These are phyloP conservation scores for Limtongia smithiae DNA, from an alignment of 805 yeast genomes.

Conservation along the genomic window DNA sequence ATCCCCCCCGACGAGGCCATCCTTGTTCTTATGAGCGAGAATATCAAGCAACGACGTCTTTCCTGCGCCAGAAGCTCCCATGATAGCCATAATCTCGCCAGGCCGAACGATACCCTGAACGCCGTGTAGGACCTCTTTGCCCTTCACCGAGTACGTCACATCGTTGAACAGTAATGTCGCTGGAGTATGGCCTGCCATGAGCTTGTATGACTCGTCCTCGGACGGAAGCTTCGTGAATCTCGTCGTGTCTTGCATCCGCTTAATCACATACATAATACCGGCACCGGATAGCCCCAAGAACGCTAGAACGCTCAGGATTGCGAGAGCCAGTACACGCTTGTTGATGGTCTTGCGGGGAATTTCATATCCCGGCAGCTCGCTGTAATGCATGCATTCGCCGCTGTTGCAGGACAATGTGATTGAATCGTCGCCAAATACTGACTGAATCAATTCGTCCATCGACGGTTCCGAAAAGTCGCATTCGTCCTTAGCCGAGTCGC, in stretches of 20 bases:
- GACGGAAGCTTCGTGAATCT: slow-evolving; percentile 32
- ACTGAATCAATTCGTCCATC: slow-evolving; percentile 85
- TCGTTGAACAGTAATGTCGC: slow-evolving; percentile 73
- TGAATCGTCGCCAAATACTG: slow-evolving; percentile 92
- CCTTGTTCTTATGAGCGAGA: slow-evolving; percentile 80
- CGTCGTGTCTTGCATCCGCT: slow-evolving; percentile 13
- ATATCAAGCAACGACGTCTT: slow-evolving; percentile 91
- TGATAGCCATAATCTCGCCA: slow-evolving; percentile 86
- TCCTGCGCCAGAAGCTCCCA: slow-evolving; percentile 99
- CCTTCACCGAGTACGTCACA: slow-evolving; percentile 59
- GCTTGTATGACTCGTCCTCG: slow-evolving; percentile 45
- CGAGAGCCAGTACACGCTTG: slow-evolving; percentile 13
- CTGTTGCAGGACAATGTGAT: slow-evolving; percentile 77
- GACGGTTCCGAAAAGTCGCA: slow-evolving; percentile 92
- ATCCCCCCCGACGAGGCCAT: slow-evolving; percentile 64
- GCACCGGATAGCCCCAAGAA: slow-evolving; percentile 31
- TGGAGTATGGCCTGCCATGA: slow-evolving; percentile 57
- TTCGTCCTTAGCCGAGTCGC: slow-evolving; percentile 57
- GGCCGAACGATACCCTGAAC: slow-evolving; percentile 78
- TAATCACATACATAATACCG: slow-evolving; percentile 12
- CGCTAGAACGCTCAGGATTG: slow-evolving; percentile 11
- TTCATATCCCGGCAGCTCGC: slow-evolving; percentile 88
- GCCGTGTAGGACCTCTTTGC: slow-evolving; percentile 51
- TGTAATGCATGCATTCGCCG: slow-evolving; percentile 88
- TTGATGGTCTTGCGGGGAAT: slow-evolving; percentile 50